phyloP scores from a whole-genome alignment of 148 eudicot species.

The Rhododendron griersonianum region DNA sequence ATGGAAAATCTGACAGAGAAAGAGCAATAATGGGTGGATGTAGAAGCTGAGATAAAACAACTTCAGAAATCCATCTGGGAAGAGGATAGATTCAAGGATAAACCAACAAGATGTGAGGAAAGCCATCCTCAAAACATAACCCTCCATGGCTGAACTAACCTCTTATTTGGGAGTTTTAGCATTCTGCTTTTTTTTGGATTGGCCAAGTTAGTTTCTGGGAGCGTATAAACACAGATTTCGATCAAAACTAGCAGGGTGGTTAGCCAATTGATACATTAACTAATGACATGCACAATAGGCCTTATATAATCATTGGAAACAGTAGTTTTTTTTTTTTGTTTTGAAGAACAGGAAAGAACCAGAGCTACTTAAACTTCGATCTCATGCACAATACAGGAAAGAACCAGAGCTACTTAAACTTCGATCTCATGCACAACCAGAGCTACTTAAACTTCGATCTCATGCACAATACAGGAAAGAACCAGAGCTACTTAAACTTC shows the following conservation, averaged over 20 bases:
- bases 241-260: background rate
- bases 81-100: constrained; percentile 19
- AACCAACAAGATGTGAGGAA: constrained; percentile 30
- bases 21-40: constrained; percentile 22
- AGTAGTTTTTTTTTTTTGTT: too few species aligned
- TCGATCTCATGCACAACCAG: too few species aligned
- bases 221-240: background rate
- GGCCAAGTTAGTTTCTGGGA: background rate
- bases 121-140: constrained; percentile 19
- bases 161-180: background rate
- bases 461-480: too few species aligned
- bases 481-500: too few species aligned
- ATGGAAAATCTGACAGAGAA: constrained; percentile 23
- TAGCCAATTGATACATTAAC: background rate
- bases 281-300: background rate
- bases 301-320: background rate
- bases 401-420: too few species aligned
- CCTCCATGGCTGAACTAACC: background rate
- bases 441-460: too few species aligned
- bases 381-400: too few species aligned
- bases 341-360: too few species aligned
- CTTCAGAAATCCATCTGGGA: constrained; percentile 30
- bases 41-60: constrained; percentile 29
- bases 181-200: background rate
- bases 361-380: too few species aligned